Base-by-base conservation (phyloP, 306 rosid species). In the Quercus parvula region DNA sequence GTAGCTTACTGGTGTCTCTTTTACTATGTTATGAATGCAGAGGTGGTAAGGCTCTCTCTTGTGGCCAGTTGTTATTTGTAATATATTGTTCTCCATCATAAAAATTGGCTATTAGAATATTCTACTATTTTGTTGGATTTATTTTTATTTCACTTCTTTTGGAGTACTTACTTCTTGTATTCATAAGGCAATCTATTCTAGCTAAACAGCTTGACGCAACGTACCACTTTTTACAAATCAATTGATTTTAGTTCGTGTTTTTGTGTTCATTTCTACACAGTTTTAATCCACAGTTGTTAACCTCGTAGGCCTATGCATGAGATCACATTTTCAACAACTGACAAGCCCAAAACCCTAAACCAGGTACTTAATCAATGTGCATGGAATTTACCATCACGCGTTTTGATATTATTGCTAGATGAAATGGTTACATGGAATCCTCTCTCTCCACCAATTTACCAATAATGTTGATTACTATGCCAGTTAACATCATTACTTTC, bases 331-430 rank as follows among this genome's bases (percentile, higher is more conserved):
- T 92, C 99, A 80, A 96, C 97, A 78, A 76, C 71, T 77, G 98
- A 96, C 93, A 96, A 91, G 86, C 99, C 97, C 66, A 96, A 96
- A 82, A 88, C 93, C 83, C 98, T 96, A 67, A 96, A 97, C 86
- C 96, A 96, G 99, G 99, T 96, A 90, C 76, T 81, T 78, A 58
- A 81, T 77, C 85, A 78, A 35, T 56, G 52, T 76, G 81, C 61
- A 56, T 75, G 59, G 58, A 6, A 3, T 74, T 22, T 76, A 28
- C 46, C 33, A 22, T 52, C 73, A 27, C 52, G 64, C 67, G 27
- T 25, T 79, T 75, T 51, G 46, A 63, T 25, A 58, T 67, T 76
- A 76, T 64, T 67, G 72, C 52, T 9, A 20, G 61, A 82, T 78
- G 72, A 72, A 79, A 27, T 38, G 55, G 28, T 83, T 68, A 19